These are phyloP conservation scores for Sextonia rubra DNA, from an alignment of 164 flowering plant species.

Conservation along the genomic window DNA sequence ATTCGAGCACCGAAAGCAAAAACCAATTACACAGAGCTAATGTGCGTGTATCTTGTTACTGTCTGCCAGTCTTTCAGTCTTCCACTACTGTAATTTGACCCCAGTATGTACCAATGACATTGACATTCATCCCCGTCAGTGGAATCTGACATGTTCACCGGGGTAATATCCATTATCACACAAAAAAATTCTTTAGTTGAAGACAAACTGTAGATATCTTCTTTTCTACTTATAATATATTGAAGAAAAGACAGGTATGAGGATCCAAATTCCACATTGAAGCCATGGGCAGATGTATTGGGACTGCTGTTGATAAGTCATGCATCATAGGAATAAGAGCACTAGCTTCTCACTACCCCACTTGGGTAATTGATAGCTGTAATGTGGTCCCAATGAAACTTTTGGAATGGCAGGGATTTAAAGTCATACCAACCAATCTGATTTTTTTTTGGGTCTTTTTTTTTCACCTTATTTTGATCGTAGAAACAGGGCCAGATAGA, in stretches of 20 bases:
- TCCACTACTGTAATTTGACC: background rate
- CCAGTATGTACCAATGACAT: background rate
- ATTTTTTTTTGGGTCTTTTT: background rate
- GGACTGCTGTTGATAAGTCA: constrained; percentile 24
- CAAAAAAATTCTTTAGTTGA: background rate
- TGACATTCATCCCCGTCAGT: background rate
- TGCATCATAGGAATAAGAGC: constrained; percentile 27
- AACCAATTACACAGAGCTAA: background rate
- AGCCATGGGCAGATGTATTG: background rate
- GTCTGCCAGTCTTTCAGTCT: background rate
- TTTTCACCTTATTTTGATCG: background rate
- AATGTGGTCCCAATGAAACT: background rate
- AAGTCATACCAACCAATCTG: constrained; percentile 9
- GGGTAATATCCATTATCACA: constrained; percentile 2
- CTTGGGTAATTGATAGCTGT: background rate
- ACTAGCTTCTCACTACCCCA: constrained; percentile 20
- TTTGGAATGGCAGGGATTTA: background rate
- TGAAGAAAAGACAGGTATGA: background rate
- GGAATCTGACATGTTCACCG: constrained; percentile 19
- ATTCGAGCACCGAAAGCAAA: too few species aligned
- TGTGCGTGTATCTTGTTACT: background rate
- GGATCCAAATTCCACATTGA: background rate
- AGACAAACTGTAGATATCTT: constrained; percentile 6
- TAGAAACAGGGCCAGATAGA: background rate
- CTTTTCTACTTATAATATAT: constrained; percentile 11